These are phyloP conservation scores for Cryptococcus maquisensis DNA, from an alignment of 1,284 basidiomycete species.

Conservation along the genomic window DNA sequence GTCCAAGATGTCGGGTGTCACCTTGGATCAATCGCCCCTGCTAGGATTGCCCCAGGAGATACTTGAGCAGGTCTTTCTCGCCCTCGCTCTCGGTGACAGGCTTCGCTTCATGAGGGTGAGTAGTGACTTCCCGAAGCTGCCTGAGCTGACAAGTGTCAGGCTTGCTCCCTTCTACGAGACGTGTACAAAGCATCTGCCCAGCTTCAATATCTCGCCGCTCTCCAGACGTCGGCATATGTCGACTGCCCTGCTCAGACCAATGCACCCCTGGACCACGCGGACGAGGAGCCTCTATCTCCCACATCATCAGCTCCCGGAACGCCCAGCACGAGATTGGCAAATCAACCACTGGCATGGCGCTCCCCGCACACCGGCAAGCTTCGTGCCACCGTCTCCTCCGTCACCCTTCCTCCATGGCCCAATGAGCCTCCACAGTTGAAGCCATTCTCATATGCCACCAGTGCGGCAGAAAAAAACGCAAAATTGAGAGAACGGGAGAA, in stretches of 20 bases:
- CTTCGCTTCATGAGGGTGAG: slow-evolving; percentile 23
- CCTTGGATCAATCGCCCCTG: not conserved
- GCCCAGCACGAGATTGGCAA: not conserved
- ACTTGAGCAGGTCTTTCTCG: slow-evolving; percentile 24
- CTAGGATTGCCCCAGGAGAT: slow-evolving; percentile 31
- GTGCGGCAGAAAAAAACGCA: slow-evolving; percentile 23
- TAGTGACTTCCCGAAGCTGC: not conserved
- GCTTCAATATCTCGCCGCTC: slow-evolving; percentile 27
- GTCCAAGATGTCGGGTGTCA: too few species aligned
- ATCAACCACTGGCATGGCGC: slow-evolving; percentile 1
- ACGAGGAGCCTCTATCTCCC: not conserved
- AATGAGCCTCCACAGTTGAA: slow-evolving; percentile 10
- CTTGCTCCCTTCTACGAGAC: slow-evolving; percentile 15
- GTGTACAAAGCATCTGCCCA: slow-evolving; percentile 14
- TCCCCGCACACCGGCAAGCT: slow-evolving; percentile 21
- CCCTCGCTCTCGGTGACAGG: slow-evolving; percentile 17
- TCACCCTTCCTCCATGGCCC: slow-evolving; percentile 19
- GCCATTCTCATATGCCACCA: slow-evolving; percentile 6
- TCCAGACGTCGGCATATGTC: slow-evolving; percentile 25
- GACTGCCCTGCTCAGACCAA: slow-evolving; percentile 14
- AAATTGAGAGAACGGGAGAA: slow-evolving; percentile 27
- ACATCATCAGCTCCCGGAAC: not conserved
- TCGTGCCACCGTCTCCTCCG: slow-evolving; percentile 14
- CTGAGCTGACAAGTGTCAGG: slow-evolving; percentile 9
- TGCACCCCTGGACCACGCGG: not conserved